phyloP scores from a whole-genome alignment of 306 rosid genomes.

The Cajanus cajan region DNA sequence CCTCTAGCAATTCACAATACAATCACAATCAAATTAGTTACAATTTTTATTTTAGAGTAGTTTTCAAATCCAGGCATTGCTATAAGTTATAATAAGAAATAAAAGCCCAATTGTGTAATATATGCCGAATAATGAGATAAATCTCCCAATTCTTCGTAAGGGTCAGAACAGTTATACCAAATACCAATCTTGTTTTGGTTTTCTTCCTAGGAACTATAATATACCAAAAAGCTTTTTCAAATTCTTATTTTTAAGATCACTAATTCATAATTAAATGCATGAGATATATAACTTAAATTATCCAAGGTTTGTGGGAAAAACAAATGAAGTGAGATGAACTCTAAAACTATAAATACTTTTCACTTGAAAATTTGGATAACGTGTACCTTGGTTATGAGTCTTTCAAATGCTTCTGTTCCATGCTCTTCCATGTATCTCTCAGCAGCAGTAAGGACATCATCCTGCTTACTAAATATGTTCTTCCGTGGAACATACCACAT shows the following conservation, averaged over 20 bases:
- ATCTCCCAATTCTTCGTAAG: background rate
- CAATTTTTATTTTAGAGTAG: background rate
- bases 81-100: background rate
- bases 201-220: background rate
- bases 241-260: no score
- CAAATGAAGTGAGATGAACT: background rate
- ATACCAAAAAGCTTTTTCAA: background rate
- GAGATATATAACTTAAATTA: background rate
- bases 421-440: constrained; percentile 75
- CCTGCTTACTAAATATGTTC: constrained; percentile 60
- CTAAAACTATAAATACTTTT: background rate
- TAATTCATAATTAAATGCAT: background rate
- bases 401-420: constrained; percentile 82
- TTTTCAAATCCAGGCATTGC: background rate
- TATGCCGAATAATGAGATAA: background rate
- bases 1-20: background rate
- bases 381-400: constrained; percentile 73
- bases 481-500: constrained; percentile 83
- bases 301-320: background rate
- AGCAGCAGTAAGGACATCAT: constrained; percentile 78
- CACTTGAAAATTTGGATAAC: background rate
- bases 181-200: background rate
- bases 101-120: background rate
- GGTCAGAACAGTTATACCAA: background rate
- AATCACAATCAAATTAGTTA: background rate